Percentiles rank a stretch among this genome's conserved stretches.
Conservation (phyloP, 768 basidiomycete species). For the Cubamyces lactineus region DNA sequence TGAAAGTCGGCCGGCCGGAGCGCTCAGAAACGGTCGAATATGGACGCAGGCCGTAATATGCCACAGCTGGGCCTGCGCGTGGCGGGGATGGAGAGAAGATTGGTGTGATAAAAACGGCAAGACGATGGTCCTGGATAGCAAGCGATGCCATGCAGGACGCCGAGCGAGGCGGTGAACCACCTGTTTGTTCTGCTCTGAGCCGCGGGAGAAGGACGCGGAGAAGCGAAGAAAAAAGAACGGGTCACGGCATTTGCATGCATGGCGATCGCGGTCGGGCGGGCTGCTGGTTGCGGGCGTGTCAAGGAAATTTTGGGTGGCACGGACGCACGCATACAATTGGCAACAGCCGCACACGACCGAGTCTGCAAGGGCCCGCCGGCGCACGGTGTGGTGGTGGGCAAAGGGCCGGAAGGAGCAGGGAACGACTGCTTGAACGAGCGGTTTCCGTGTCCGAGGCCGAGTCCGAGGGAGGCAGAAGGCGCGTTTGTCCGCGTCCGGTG, state of each 20-base stretch:
- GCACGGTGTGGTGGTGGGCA: too few species aligned
- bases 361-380: not conserved
- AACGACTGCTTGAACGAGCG: not conserved
- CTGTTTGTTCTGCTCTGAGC: too few species aligned
- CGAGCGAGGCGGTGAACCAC: slow-evolving; percentile 6
- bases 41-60: slow-evolving; percentile 1
- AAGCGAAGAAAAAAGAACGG: too few species aligned
- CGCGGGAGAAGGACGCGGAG: not conserved
- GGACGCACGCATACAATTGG: not conserved
- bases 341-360: not conserved
- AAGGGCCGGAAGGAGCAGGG: not conserved
- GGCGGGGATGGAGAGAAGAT: not conserved
- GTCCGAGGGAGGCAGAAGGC: too few species aligned
- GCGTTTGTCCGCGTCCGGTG: too few species aligned
- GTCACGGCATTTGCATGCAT: not conserved
- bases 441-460: too few species aligned
- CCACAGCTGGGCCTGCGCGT: not conserved
- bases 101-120: not conserved
- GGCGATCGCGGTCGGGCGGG: slow-evolving; percentile 4
- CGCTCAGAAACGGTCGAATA: not conserved
- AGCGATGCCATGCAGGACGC: not conserved
- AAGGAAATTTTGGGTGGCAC: slow-evolving; percentile 16
- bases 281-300: not conserved
- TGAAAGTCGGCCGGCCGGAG: slow-evolving; percentile 2
- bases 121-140: not conserved